These are phyloP conservation scores for Salix brachista DNA, from an alignment of 345 rosid species.

Conservation along the genomic window DNA sequence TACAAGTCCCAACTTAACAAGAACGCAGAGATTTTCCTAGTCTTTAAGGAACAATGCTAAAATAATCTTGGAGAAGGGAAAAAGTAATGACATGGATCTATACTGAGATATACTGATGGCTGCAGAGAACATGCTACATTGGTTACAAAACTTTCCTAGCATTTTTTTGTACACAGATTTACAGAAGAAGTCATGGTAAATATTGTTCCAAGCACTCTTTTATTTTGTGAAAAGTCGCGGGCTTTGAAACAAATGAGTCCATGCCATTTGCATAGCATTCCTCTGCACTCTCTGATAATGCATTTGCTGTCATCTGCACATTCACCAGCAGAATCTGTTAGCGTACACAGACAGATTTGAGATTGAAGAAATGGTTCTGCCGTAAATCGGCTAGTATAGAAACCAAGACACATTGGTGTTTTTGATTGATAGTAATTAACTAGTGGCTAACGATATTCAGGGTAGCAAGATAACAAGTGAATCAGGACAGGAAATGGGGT, in stretches of 20 bases:
- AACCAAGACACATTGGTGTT: background rate
- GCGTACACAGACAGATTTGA: background rate
- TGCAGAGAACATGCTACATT: slow-evolving; percentile 24
- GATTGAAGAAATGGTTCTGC: background rate
- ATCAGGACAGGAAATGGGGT: background rate
- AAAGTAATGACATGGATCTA: slow-evolving; percentile 13
- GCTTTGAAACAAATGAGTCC: slow-evolving; percentile 92
- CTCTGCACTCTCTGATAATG: slow-evolving; percentile 83
- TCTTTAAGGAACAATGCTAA: background rate
- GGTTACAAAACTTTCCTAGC: slow-evolving; percentile 62
- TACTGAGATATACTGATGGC: slow-evolving; percentile 27
- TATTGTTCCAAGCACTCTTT: slow-evolving; percentile 68
- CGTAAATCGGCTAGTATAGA: background rate
- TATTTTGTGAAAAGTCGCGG: slow-evolving; percentile 74
- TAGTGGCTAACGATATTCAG: background rate
- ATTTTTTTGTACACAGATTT: slow-evolving; percentile 40
- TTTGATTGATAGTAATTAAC: too few species aligned
- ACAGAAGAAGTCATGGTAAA: slow-evolving; percentile 39
- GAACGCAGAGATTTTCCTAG: background rate
- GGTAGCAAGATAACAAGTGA: background rate
- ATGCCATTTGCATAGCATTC: slow-evolving; percentile 91
- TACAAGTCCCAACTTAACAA: background rate
- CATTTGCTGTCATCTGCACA: slow-evolving; percentile 92
- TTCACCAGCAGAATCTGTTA: background rate
- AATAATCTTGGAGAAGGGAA: background rate